Evolutionary conservation across 768 basidiomycete species (phyloP).

Genomic region (Macrolepiota fuliginosa): DNA sequence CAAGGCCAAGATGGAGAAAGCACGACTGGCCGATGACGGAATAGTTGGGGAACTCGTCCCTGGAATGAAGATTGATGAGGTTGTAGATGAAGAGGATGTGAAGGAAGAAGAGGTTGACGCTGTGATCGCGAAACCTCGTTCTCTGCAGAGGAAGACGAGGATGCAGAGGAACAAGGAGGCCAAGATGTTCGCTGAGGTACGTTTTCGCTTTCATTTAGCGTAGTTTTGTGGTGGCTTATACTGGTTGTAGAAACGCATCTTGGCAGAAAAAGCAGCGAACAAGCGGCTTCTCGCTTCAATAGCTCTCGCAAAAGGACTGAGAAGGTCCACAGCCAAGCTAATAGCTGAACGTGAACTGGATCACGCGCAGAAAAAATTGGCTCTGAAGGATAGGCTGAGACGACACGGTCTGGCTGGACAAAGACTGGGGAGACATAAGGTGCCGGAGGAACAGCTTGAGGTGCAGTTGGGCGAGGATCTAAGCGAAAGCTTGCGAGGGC

Average conservation of each 20-base stretch:
- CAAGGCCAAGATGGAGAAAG: conserved; percentile 55
- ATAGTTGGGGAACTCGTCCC: conserved; percentile 37
- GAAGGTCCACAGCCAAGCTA: conserved; percentile 35
- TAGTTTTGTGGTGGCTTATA: neutral
- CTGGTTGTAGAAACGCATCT: conserved; percentile 53
- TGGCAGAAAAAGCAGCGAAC: conserved; percentile 54
- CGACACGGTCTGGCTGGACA: conserved; percentile 66
- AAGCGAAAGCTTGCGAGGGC: conserved; percentile 74
- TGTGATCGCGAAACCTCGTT: conserved; percentile 25
- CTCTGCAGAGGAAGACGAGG: conserved; percentile 40
- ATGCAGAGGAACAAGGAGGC: conserved; percentile 67
- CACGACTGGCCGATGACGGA: conserved; percentile 32
- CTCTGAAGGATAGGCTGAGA: conserved; percentile 48
- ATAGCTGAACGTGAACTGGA: conserved; percentile 40
- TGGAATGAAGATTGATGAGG: conserved; percentile 66
- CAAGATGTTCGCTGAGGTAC: conserved; percentile 61
- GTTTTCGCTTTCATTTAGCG: conserved; percentile 13
- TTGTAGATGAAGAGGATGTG: conserved; percentile 34
- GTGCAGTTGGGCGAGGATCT: conserved; percentile 93
- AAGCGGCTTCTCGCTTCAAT: conserved; percentile 65
- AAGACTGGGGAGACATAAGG: conserved; percentile 76
- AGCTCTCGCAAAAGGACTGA: conserved; percentile 50
- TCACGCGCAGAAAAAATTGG: conserved; percentile 38
- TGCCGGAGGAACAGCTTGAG: conserved; percentile 65
- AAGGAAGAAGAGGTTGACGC: conserved; percentile 27